Conservation (phyloP, 83 land plant species). For the Diphasiastrum complanatum region DNA sequence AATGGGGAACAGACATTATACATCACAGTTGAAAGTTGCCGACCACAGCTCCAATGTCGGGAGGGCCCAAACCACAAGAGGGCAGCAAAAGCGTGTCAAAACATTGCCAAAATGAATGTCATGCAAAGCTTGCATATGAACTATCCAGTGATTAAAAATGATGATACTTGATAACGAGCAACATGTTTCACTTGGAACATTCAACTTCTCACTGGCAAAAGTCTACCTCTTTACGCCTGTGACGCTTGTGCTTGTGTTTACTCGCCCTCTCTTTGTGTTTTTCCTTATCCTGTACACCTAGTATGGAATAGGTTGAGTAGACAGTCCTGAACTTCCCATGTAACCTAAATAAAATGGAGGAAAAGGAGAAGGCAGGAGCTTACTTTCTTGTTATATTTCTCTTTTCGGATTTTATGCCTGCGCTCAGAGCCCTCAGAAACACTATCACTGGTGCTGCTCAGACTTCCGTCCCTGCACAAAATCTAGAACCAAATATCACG, state of each 20-base stretch:
- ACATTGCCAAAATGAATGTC: neutral
- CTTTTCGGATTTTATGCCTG: too few species aligned
- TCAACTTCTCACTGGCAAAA: neutral
- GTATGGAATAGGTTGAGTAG: too few species aligned
- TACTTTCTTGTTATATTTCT: too few species aligned
- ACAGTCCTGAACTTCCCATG: too few species aligned
- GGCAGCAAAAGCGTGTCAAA: slow-evolving; percentile 39
- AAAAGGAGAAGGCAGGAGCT: too few species aligned
- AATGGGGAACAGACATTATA: slow-evolving; percentile 12
- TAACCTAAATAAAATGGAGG: too few species aligned
- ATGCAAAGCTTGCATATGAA: neutral
- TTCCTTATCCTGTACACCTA: slow-evolving; percentile 31
- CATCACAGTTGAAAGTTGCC: slow-evolving; percentile 19
- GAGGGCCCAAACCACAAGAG: slow-evolving; percentile 40
- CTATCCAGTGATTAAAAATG: neutral
- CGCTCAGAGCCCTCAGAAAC: too few species aligned
- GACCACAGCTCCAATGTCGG: slow-evolving; percentile 49
- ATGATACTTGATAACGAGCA: neutral
- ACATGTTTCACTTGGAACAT: neutral
- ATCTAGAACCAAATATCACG: too few species aligned
- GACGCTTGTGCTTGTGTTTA: slow-evolving; percentile 24
- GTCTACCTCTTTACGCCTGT: slow-evolving; percentile 38
- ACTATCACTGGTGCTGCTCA: too few species aligned
- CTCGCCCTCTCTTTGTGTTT: slow-evolving; percentile 24
- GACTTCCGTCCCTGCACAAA: too few species aligned